phyloP scores from a whole-genome alignment of 2,329 filamentous ascomycete species.

The Cadophora sp. region DNA sequence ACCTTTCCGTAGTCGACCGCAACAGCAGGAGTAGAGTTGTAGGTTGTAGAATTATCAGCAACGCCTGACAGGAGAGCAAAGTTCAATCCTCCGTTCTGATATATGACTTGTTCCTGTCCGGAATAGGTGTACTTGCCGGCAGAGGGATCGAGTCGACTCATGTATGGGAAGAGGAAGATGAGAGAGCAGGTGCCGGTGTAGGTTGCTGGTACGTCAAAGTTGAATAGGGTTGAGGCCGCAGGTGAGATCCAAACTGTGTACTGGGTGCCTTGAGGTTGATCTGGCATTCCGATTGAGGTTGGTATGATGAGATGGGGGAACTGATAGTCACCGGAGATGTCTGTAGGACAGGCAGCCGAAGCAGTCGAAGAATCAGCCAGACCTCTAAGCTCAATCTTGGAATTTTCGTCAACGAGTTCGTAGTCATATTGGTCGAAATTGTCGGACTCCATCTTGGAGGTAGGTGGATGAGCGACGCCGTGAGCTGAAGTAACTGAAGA shows the following conservation, averaged over 20 bases:
- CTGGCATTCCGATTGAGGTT: conserved; percentile 33
- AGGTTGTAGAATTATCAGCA: conserved; percentile 31
- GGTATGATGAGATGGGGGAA: conserved; percentile 42
- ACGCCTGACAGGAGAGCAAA: conserved; percentile 36
- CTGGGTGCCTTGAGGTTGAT: conserved; percentile 33
- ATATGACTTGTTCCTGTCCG: conserved; percentile 39
- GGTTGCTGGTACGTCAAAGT: conserved; percentile 39
- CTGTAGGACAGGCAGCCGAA: conserved; percentile 33
- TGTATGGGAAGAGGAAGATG: conserved; percentile 43
- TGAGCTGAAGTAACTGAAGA: neutral
- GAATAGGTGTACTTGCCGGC: conserved; percentile 37
- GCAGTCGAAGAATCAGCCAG: neutral
- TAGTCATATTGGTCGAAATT: neutral
- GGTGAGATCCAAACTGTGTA: conserved; percentile 37
- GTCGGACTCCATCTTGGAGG: neutral
- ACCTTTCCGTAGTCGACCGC: conserved; percentile 38
- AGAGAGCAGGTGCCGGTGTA: conserved; percentile 40
- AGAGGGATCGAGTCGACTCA: conserved; percentile 30
- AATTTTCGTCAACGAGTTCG: neutral
- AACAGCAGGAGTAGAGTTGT: conserved; percentile 33
- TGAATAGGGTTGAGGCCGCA: conserved; percentile 40
- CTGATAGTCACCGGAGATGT: conserved; percentile 35
- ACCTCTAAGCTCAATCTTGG: neutral
- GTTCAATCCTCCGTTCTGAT: conserved; percentile 38
- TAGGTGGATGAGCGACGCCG: neutral